Conservation (phyloP, 2,329 filamentous ascomycete species). For the Claviceps lovelessii region DNA sequence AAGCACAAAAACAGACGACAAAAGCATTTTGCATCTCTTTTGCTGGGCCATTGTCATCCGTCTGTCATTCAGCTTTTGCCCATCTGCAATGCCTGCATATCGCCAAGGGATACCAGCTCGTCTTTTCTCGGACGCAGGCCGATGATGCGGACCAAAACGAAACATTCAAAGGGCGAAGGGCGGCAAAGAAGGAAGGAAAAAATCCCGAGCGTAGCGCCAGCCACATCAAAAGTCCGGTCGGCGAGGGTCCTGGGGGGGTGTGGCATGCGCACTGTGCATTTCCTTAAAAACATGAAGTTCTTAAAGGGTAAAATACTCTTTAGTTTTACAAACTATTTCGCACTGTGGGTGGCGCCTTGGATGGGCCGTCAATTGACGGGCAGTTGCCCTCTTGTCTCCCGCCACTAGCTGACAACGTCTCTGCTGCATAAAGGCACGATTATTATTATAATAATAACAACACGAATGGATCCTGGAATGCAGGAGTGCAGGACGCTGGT, state of each 20-base stretch:
- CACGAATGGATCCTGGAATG: no score
- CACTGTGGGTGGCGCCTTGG: no score
- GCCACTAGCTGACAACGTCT: no score
- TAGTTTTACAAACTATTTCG: no score
- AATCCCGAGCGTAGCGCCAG: not conserved
- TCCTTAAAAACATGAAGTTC: no score
- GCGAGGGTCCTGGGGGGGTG: not conserved
- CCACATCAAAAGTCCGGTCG: not conserved
- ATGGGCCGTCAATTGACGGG: no score
- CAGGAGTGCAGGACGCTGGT: no score
- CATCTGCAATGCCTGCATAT: not conserved
- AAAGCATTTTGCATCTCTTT: not conserved
- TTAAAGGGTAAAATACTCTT: no score
- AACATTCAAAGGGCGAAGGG: not conserved
- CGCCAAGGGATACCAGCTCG: not conserved
- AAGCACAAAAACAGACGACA: not conserved
- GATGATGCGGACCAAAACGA: not conserved
- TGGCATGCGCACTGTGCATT: not conserved
- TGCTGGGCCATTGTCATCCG: not conserved
- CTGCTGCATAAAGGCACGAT: no score
- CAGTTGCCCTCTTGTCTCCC: no score
- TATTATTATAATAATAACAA: no score
- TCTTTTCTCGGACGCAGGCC: not conserved
- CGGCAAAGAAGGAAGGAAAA: not conserved
- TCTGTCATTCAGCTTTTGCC: not conserved